phyloP scores from a whole-genome alignment of 306 rosid genomes.

The Echinosophora koreensis region DNA sequence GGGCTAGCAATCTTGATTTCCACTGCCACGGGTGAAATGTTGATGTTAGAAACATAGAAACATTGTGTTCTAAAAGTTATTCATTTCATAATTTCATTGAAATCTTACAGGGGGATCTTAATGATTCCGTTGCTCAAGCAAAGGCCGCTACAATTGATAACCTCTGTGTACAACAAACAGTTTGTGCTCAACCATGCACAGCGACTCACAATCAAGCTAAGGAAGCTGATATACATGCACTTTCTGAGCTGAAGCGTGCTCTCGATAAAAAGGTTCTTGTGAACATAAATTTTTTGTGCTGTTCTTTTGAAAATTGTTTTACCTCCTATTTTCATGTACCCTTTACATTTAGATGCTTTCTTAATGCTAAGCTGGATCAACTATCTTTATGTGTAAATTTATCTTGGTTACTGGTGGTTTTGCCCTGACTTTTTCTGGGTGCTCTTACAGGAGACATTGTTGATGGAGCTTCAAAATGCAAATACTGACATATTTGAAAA shows the following conservation, averaged over 20 bases:
- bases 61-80: not conserved
- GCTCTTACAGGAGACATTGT: conserved; percentile 63
- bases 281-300: not conserved
- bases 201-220: conserved; percentile 57
- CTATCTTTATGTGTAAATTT: not conserved
- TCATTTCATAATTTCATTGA: not conserved
- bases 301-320: not conserved
- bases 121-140: conserved; percentile 43
- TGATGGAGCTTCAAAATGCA: conserved; percentile 69
- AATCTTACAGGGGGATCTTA: conserved; percentile 51
- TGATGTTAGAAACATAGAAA: conserved; percentile 19
- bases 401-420: conserved; percentile 9
- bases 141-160: conserved; percentile 50
- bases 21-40: conserved; percentile 11
- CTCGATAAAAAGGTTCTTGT: conserved; percentile 63
- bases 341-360: not conserved
- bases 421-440: conserved; percentile 15
- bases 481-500: conserved; percentile 63
- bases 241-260: conserved; percentile 58
- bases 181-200: conserved; percentile 47
- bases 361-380: not conserved
- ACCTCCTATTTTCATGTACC: not conserved
- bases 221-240: conserved; percentile 67
- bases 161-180: conserved; percentile 43
- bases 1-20: conserved; percentile 1